Evolutionary conservation across 208 protist species (phyloP).

Genomic region (Phytomonas francai): DNA sequence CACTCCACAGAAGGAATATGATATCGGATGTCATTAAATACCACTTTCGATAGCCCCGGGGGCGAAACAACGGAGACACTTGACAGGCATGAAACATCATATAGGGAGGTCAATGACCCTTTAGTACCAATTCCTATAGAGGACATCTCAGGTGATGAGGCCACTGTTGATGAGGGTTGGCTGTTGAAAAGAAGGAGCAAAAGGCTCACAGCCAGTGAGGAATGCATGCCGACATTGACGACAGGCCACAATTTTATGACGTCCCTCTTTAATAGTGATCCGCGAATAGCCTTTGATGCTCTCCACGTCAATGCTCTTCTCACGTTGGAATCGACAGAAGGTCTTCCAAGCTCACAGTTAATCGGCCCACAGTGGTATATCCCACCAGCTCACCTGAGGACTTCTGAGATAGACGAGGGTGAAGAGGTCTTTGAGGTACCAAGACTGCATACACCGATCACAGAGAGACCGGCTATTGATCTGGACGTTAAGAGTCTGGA

Average conservation of each 20-base stretch:
- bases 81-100: neutral
- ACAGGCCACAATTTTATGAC: slow-evolving; percentile 26
- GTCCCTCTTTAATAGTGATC: slow-evolving; percentile 59
- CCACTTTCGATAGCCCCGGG: neutral
- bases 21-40: neutral
- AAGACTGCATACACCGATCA: slow-evolving; percentile 1
- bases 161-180: neutral
- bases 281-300: slow-evolving; percentile 54
- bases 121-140: neutral
- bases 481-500: neutral
- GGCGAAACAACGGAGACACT: neutral
- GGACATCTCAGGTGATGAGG: neutral
- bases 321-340: slow-evolving; percentile 25
- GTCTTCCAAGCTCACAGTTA: slow-evolving; percentile 2
- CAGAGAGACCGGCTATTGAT: neutral
- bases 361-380: slow-evolving; percentile 15
- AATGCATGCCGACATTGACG: slow-evolving; percentile 11
- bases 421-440: slow-evolving; percentile 11
- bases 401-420: neutral
- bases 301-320: slow-evolving; percentile 49
- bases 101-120: neutral
- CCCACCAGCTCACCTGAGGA: slow-evolving; percentile 8
- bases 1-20: neutral
- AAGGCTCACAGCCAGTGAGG: slow-evolving; percentile 1
- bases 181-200: neutral